These are phyloP conservation scores for Mucor saturninus DNA, from an alignment of 371 early-diverging fungal genomes.

Conservation along the genomic window DNA sequence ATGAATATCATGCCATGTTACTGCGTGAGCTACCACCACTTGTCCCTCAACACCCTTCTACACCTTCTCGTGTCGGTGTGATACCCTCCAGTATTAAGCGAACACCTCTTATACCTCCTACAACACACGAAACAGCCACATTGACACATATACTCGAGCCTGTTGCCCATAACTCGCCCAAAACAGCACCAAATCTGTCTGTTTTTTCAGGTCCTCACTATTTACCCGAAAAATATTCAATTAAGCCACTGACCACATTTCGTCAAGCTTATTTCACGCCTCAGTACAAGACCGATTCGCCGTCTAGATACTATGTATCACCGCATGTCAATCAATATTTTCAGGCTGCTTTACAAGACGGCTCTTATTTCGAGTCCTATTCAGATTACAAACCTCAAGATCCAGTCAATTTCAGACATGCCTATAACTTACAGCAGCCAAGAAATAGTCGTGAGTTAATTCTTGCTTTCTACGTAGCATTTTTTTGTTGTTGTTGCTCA, in stretches of 20 bases:
- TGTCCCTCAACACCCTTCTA: not conserved
- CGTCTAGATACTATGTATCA: constrained; percentile 1
- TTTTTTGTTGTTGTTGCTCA: too few relatives aligned
- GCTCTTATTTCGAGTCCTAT: constrained; percentile 8
- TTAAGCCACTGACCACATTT: constrained; percentile 4
- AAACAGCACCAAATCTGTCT: not conserved
- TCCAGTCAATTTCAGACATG: constrained; percentile 30
- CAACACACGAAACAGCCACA: not conserved
- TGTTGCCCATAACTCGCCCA: not conserved
- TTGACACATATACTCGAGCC: not conserved
- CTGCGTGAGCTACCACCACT: not conserved
- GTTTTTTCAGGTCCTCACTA: constrained; percentile 27
- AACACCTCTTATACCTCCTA: not conserved
- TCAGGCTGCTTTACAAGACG: constrained; percentile 19
- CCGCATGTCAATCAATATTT: constrained; percentile 17
- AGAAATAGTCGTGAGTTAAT: not conserved
- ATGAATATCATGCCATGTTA: not conserved
- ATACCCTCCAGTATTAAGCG: constrained; percentile 8
- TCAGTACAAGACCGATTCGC: not conserved
- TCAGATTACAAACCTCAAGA: constrained; percentile 17
- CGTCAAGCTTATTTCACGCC: constrained; percentile 2
- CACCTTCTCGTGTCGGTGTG: constrained; percentile 2
- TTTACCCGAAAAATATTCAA: constrained; percentile 17
- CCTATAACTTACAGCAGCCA: not conserved
- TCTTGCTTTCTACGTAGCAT: not conserved